These are phyloP conservation scores for Trichosanthes cucumerina DNA, from an alignment of 306 rosid species.

Conservation along the genomic window DNA sequence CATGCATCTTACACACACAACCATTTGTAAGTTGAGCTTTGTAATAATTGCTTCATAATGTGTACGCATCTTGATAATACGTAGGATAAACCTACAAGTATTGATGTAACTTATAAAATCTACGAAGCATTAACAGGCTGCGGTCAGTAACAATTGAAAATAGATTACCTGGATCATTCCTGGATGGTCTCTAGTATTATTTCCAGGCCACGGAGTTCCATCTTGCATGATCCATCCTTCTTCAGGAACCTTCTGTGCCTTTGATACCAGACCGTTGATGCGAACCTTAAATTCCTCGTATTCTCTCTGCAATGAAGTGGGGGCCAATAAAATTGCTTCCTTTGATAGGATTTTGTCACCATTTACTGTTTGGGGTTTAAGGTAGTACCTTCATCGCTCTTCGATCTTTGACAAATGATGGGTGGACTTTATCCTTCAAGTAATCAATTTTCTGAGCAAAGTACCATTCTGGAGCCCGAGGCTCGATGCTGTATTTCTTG, in stretches of 20 bases:
- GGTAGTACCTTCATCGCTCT: constrained; percentile 80
- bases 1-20: background rate
- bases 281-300: constrained; percentile 94
- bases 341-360: background rate
- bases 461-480: constrained; percentile 98
- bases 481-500: constrained; percentile 77
- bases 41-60: background rate
- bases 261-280: constrained; percentile 69
- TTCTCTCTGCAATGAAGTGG: constrained; percentile 56
- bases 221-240: constrained; percentile 99
- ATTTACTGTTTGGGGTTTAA: background rate
- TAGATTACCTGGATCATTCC: constrained; percentile 91
- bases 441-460: constrained; percentile 92
- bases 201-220: constrained; percentile 99
- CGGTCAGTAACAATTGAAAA: constrained; percentile 7
- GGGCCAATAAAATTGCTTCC: background rate
- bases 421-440: constrained; percentile 85
- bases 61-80: background rate
- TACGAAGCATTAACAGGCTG: background rate
- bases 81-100: background rate
- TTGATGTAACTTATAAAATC: background rate
- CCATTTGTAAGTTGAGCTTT: background rate
- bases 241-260: constrained; percentile 79
- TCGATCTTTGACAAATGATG: constrained; percentile 94
- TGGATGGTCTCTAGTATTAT: constrained; percentile 96